Conservation (phyloP, 2,329 filamentous ascomycete genomes). For the Penicillium sp. region DNA sequence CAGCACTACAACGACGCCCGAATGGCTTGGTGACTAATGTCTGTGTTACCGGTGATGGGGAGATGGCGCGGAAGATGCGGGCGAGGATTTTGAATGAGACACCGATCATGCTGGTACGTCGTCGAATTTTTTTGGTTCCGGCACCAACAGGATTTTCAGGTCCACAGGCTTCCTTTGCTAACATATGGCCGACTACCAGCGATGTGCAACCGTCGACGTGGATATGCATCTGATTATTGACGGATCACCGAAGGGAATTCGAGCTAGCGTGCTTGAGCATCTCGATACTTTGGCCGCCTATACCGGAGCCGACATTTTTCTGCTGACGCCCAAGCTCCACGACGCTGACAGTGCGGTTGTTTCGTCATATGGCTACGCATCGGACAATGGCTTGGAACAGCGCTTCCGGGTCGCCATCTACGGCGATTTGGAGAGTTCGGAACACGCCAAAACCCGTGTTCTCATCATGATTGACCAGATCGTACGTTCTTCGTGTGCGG, state of each 20-base stretch:
- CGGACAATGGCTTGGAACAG: conserved; percentile 79
- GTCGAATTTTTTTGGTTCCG: conserved; percentile 18
- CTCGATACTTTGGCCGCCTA: conserved; percentile 82
- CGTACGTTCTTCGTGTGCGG: conserved; percentile 48
- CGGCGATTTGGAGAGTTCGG: conserved; percentile 88
- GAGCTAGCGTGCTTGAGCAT: conserved; percentile 73
- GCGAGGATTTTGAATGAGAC: conserved; percentile 88
- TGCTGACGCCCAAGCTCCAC: conserved; percentile 83
- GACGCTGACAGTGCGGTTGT: conserved; percentile 70
- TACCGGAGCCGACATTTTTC: conserved; percentile 93
- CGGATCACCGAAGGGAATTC: conserved; percentile 62
- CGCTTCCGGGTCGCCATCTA: conserved; percentile 91
- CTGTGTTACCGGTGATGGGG: conserved; percentile 81
- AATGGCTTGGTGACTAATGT: conserved; percentile 75
- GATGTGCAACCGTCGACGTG: conserved; percentile 88
- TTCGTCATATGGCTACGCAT: conserved; percentile 69
- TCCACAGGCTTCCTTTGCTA: conserved; percentile 19
- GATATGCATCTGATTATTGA: conserved; percentile 88
- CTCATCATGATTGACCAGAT: conserved; percentile 96
- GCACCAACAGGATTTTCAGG: conserved; percentile 8
- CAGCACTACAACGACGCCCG: conserved; percentile 45
- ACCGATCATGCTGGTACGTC: conserved; percentile 80
- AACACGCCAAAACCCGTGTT: conserved; percentile 94
- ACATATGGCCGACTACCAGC: conserved; percentile 51
- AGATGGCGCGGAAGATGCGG: conserved; percentile 83